Evolutionary conservation across 2,329 filamentous ascomycete species (phyloP), one percentile per base, ranked within the genome.

Genomic region (Botrytis deweyae): DNA sequence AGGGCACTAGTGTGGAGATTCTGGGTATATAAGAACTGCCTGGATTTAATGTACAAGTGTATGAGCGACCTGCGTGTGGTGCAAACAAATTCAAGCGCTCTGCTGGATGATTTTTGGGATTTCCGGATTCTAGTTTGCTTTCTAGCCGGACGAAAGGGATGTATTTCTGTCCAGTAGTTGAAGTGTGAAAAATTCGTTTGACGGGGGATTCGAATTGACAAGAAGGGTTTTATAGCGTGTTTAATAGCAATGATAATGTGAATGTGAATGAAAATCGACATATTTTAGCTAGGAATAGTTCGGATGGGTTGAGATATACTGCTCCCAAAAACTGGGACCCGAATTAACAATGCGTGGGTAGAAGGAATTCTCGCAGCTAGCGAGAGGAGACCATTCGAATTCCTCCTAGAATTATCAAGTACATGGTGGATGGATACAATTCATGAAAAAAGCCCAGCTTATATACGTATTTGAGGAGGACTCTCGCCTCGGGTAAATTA

Each of bases 251-350:
- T 46, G 44, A 46, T 20, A 22, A 33, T 58, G 52, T 29, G 6
- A 25, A 14, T 55, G 20, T 14, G 5, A n/a, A 29, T 4, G 4
- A 25, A 49, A 46, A 22, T 46, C 44, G 46, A 49, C 1, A 10
- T 25, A 1, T 25, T 4, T 49, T 22, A n/a, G 46, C 46, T 52
- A 3, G 22, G 22, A 22, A 14, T 52, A 12, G 10, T 12, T 10
- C 22, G 10, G 3, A 52, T 52, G 9, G 22, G 5, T 22, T 52
- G 22, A 10, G 9, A 52, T 25, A n/a, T 25, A 52, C 8, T 6
- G 0, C 12, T 25, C 1, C 10, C 3, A 49, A 3, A 20, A 9
- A 46, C 7, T 46, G 1, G 1, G 1, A 22, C 18, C 20, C 7
- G 22, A 46, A 46, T 1, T 0, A 46, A 22, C 18, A 44, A 22